Evolutionary conservation across 2,329 filamentous ascomycete genomes (phyloP), one percentile per base, ranked within the genome.

Genomic region (Aspergillus amoenus): DNA sequence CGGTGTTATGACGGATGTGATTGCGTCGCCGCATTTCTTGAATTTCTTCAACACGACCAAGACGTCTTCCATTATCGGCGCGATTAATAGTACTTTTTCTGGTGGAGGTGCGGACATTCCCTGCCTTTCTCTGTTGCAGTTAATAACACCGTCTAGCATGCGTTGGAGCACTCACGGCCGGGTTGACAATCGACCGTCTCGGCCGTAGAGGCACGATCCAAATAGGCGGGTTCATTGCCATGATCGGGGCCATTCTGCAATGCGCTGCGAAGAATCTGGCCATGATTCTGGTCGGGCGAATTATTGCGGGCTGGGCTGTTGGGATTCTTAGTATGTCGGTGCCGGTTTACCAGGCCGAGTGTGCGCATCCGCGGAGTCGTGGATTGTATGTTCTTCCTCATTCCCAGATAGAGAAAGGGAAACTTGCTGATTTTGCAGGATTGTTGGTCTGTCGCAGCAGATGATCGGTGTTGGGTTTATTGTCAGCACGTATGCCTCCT

Each of bases 301-400:
- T 81, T 53, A 68, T 82, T 40, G 79, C 78, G 13, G 79, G 80
- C 12, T 69, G 79, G 52, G 79, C 77, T 5, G 75, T 82, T 12
- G 79, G 79, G 27, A 66, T 79, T 49, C 68, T 81, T 61, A 78
- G 75, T 11, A 77, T 77, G 66, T 74, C 77, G 5, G 82, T 88
- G 3, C 86, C 85, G 3, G 80, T 84, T 34, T 88, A 88, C 67
- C 84, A 87, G 57, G 82, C 84, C 9, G 86, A 88, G 67, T 81
- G 83, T 53, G 84, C 85, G 0, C 78, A 84, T 62, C 79, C 84
- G 0, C 81, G 80, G 2, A 84, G 81, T 52, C 79, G 85, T 64
- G 84, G 84, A 8, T 11, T 30, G 27, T 30, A 30, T 11, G 27
- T 30, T 11, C 27, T 11, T 30, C 8, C 27, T 11, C 9, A 4